These are phyloP conservation scores for Leccinum imitatum DNA, from an alignment of 768 basidiomycete genomes.

Conservation along the genomic window DNA sequence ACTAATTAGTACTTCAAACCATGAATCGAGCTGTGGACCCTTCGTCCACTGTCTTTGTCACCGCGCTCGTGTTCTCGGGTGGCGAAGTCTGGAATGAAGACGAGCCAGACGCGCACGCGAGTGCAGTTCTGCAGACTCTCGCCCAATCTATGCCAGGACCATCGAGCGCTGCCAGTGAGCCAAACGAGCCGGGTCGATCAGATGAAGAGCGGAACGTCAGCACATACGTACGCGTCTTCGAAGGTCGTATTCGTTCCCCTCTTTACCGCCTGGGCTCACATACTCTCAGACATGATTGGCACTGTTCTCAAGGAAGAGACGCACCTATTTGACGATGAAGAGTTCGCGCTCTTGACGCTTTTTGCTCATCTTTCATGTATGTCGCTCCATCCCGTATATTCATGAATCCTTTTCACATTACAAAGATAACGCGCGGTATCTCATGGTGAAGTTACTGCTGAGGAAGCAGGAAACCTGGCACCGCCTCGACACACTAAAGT, in stretches of 20 bases:
- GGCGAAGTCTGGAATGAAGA: slow-evolving; percentile 25
- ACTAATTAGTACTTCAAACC: not conserved
- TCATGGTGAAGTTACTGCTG: slow-evolving; percentile 61
- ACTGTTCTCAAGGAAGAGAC: slow-evolving; percentile 50
- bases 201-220: slow-evolving; percentile 17
- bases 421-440: slow-evolving; percentile 56
- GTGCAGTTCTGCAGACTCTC: slow-evolving; percentile 7
- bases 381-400: slow-evolving; percentile 22
- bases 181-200: slow-evolving; percentile 3
- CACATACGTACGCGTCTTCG: slow-evolving; percentile 30
- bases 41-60: slow-evolving; percentile 17
- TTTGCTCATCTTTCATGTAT: slow-evolving; percentile 51
- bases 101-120: slow-evolving; percentile 8
- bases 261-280: slow-evolving; percentile 1
- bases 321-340: slow-evolving; percentile 50
- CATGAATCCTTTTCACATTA: slow-evolving; percentile 8
- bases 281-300: slow-evolving; percentile 51
- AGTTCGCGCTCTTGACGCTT: slow-evolving; percentile 43
- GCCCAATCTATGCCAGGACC: slow-evolving; percentile 11
- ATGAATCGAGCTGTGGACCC: slow-evolving; percentile 12
- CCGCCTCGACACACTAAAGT: slow-evolving; percentile 45
- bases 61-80: slow-evolving; percentile 32
- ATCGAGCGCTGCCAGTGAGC: slow-evolving; percentile 6
- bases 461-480: slow-evolving; percentile 59
- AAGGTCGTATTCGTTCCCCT: slow-evolving; percentile 20